Percentiles rank a stretch among this genome's conserved stretches.
These are phyloP conservation scores for Ottelia alismoides DNA, from an alignment of 106 monocot genomes.

Conservation along the genomic window DNA sequence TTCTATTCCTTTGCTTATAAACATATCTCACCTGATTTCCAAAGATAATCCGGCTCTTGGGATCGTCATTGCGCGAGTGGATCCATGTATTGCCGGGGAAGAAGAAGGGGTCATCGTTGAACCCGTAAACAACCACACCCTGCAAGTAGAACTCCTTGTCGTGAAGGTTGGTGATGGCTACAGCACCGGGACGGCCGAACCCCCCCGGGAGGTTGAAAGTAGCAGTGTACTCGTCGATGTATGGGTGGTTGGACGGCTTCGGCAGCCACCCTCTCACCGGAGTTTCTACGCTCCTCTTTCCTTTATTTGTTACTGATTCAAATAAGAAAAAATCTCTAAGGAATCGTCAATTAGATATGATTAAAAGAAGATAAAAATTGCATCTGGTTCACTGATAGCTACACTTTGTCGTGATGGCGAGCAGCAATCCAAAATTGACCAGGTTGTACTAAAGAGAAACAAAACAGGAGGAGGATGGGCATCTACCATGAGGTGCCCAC, in stretches of 20 bases:
- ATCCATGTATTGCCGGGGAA: slow-evolving; percentile 78
- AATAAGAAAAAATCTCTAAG: not conserved
- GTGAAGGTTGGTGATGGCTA: slow-evolving; percentile 50
- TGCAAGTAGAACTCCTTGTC: slow-evolving; percentile 44
- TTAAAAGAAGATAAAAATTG: too few species aligned
- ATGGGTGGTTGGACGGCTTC: slow-evolving; percentile 31
- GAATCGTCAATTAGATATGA: not conserved
- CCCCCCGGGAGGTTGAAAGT: slow-evolving; percentile 33
- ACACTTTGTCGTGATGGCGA: too few species aligned
- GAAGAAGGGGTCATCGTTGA: slow-evolving; percentile 27
- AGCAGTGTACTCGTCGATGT: slow-evolving; percentile 38
- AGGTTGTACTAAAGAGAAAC: too few species aligned
- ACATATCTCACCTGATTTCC: slow-evolving; percentile 59
- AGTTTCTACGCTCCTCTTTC: slow-evolving; percentile 38
- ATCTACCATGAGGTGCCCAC: too few species aligned
- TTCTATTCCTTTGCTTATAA: too few species aligned
- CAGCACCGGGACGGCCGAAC: slow-evolving; percentile 60
- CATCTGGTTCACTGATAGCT: too few species aligned
- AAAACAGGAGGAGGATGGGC: too few species aligned
- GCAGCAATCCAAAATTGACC: too few species aligned
- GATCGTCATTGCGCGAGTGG: slow-evolving; percentile 33
- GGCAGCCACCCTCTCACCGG: slow-evolving; percentile 64
- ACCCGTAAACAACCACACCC: slow-evolving; percentile 55
- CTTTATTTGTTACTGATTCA: slow-evolving; percentile 17
- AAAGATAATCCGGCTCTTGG: slow-evolving; percentile 48